A percentile compares a stretch with the other conserved stretches of the same genome.
These are phyloP conservation scores for Dendrobium nobile DNA, from an alignment of 106 monocot genomes.

Conservation along the genomic window DNA sequence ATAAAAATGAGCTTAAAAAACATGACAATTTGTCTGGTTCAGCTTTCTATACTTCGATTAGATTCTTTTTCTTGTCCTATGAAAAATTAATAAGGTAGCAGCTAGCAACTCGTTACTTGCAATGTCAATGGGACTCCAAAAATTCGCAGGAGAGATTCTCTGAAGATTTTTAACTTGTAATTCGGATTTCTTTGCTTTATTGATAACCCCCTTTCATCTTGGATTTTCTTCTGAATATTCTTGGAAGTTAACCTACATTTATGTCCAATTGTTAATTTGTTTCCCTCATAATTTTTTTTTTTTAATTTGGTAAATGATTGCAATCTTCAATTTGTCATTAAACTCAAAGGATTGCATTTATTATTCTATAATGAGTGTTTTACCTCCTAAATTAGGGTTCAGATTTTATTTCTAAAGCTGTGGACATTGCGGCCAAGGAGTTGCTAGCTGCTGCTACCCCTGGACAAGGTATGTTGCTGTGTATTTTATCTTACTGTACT, in stretches of 20 bases:
- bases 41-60: too few relatives aligned
- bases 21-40: too few relatives aligned
- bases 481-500: not conserved
- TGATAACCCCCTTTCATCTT: not conserved
- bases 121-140: not conserved
- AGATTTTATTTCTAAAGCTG: slow-evolving; percentile 67
- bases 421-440: slow-evolving; percentile 74
- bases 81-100: too few relatives aligned
- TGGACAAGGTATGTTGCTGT: slow-evolving; percentile 57
- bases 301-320: not conserved
- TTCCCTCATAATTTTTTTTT: not conserved
- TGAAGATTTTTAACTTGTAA: not conserved
- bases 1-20: too few relatives aligned
- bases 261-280: not conserved
- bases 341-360: not conserved
- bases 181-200: not conserved
- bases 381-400: slow-evolving; percentile 33
- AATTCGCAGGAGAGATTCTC: not conserved
- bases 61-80: too few relatives aligned
- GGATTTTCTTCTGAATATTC: not conserved
- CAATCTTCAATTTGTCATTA: not conserved
- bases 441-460: slow-evolving; percentile 70
- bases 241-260: not conserved
- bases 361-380: not conserved
- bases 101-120: not conserved